These are phyloP conservation scores for Alternaria angustiovoidea DNA, from an alignment of 2,329 filamentous ascomycete genomes.

Conservation along the genomic window DNA sequence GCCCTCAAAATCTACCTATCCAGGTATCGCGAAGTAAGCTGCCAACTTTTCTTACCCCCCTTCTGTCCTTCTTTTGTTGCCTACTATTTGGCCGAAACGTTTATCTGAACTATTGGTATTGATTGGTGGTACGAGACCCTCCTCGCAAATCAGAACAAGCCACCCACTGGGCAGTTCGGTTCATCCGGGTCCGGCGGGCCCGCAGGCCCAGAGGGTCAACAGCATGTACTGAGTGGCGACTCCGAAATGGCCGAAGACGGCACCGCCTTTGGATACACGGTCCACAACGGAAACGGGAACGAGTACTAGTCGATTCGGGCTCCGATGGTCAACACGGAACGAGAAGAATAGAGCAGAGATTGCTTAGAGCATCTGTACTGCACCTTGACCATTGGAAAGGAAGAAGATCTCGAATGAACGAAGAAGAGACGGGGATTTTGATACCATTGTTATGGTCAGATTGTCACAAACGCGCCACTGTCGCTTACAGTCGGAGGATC, in stretches of 20 bases:
- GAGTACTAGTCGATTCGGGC: constrained; percentile 48
- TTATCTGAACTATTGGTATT: constrained; percentile 61
- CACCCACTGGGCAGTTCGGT: constrained; percentile 55
- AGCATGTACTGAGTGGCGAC: constrained; percentile 54
- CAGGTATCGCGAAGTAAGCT: constrained; percentile 94
- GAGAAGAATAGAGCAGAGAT: constrained; percentile 10
- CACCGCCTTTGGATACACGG: constrained; percentile 53
- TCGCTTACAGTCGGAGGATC: constrained; percentile 10
- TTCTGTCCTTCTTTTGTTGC: constrained; percentile 46
- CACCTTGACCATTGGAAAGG: constrained; percentile 30
- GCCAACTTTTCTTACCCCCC: constrained; percentile 38
- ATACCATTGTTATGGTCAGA: constrained; percentile 25
- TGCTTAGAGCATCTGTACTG: constrained; percentile 15
- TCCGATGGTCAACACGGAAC: constrained; percentile 17
- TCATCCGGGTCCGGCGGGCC: constrained; percentile 45
- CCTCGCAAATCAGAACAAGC: constrained; percentile 73
- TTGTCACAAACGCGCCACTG: constrained; percentile 21
- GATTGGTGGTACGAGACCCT: constrained; percentile 73
- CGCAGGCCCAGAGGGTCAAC: constrained; percentile 50
- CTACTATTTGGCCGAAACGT: constrained; percentile 51
- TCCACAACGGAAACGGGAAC: constrained; percentile 53
- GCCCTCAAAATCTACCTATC: constrained; percentile 97
- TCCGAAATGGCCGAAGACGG: constrained; percentile 55
- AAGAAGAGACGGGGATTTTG: constrained; percentile 5
- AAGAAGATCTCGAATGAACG: neutral